Percentiles rank a stretch among this genome's conserved stretches.
Evolutionary conservation across 2,329 filamentous ascomycete genomes (phyloP).

Genomic region (Tolypocladium ophioglossoides): DNA sequence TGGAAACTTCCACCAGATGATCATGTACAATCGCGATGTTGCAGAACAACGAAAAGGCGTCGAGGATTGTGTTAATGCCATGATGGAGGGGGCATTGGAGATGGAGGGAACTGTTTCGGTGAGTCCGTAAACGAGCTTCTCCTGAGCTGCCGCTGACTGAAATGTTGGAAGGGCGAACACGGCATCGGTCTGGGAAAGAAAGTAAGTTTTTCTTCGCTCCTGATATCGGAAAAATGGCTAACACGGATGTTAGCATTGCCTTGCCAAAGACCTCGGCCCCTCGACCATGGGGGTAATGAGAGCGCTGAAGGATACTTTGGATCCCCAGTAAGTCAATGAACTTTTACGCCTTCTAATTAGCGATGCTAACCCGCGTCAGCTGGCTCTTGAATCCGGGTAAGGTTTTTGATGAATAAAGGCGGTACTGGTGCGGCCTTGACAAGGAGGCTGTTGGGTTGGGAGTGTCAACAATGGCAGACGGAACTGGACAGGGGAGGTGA

Average conservation of each 20-base stretch:
- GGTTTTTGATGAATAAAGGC: constrained; percentile 43
- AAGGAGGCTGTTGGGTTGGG: background rate
- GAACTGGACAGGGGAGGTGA: background rate
- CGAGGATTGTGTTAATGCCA: constrained; percentile 51
- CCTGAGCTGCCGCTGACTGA: background rate
- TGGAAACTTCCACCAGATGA: constrained; percentile 59
- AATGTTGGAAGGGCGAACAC: constrained; percentile 43
- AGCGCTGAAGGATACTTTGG: constrained; percentile 50
- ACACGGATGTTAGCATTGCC: constrained; percentile 25
- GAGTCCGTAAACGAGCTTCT: constrained; percentile 25
- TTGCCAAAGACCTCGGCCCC: constrained; percentile 52
- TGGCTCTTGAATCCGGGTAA: constrained; percentile 63
- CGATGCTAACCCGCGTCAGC: constrained; percentile 12
- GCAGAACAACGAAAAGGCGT: constrained; percentile 43
- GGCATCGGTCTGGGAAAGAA: constrained; percentile 61
- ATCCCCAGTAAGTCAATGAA: constrained; percentile 33
- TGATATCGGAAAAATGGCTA: background rate
- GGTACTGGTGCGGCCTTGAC: background rate
- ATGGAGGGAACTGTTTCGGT: constrained; percentile 60
- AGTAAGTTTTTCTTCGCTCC: constrained; percentile 22
- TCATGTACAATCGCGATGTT: constrained; percentile 34
- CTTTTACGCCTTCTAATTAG: background rate
- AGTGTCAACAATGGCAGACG: background rate
- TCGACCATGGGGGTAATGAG: constrained; percentile 58
- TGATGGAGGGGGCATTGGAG: constrained; percentile 60